Evolutionary conservation across 2,329 filamentous ascomycete genomes (phyloP).

Genomic region (Fusarium pilosicola): DNA sequence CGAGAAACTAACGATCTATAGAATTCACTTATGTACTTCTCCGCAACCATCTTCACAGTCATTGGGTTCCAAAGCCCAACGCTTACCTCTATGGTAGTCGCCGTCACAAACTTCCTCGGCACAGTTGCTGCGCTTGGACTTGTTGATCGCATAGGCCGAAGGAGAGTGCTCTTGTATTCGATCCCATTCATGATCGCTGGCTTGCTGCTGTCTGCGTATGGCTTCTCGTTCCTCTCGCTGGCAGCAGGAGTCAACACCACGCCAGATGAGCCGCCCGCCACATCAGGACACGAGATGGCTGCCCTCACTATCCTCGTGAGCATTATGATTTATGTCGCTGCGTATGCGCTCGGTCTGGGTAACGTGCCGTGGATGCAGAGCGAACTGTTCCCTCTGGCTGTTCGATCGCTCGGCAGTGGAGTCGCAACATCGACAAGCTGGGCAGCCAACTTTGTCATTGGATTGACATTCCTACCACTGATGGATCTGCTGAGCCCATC

Average conservation of each 20-base stretch:
- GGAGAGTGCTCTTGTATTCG: slow-evolving; percentile 82
- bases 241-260: slow-evolving; percentile 36
- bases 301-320: slow-evolving; percentile 73
- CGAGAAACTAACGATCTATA: slow-evolving; percentile 42
- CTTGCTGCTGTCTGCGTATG: slow-evolving; percentile 74
- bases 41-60: slow-evolving; percentile 81
- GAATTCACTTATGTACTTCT: slow-evolving; percentile 95
- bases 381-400: slow-evolving; percentile 84
- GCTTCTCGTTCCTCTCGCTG: slow-evolving; percentile 74
- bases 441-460: slow-evolving; percentile 86
- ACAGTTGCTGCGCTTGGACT: slow-evolving; percentile 78
- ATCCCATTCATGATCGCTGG: slow-evolving; percentile 85
- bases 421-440: slow-evolving; percentile 85
- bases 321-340: slow-evolving; percentile 84
- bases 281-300: slow-evolving; percentile 46
- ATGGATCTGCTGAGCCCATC: slow-evolving; percentile 79
- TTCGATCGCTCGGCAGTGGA: slow-evolving; percentile 77
- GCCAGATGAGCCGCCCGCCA: slow-evolving; percentile 29
- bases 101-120: slow-evolving; percentile 84
- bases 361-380: slow-evolving; percentile 97
- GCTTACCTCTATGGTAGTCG: slow-evolving; percentile 81
- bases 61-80: slow-evolving; percentile 83
- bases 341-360: slow-evolving; percentile 87
- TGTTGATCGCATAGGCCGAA: slow-evolving; percentile 82
- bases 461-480: slow-evolving; percentile 87